Conservation (phyloP, 345 rosid genomes). For the Chamaenerion angustifolium region DNA sequence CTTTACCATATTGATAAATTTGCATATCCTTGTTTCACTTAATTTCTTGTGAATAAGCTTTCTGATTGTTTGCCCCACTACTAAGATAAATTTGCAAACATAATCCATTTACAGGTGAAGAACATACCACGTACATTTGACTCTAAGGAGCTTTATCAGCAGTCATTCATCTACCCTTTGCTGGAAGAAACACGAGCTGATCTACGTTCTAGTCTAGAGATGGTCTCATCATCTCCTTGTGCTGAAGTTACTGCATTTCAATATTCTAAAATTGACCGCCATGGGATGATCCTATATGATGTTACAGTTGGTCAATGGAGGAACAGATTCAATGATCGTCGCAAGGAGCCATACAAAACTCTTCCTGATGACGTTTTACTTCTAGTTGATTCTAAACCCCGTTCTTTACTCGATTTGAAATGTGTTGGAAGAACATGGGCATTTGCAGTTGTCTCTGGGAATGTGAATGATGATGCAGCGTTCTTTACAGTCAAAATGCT, state of each 20-base stretch:
- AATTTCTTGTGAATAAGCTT: too few relatives aligned
- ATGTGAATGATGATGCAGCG: constrained; percentile 2
- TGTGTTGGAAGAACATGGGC: constrained; percentile 19
- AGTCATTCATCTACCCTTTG: constrained; percentile 21
- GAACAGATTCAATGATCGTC: constrained; percentile 12
- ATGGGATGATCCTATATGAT: constrained; percentile 7
- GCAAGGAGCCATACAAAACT: constrained; percentile 25
- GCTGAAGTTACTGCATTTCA: constrained; percentile 10
- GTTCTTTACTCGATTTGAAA: constrained; percentile 17
- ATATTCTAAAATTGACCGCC: not conserved
- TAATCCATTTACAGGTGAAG: constrained; percentile 13
- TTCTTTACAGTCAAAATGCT: constrained; percentile 9
- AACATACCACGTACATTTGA: constrained; percentile 23
- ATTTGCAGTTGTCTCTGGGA: constrained; percentile 8
- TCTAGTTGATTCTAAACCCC: constrained; percentile 20
- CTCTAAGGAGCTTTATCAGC: constrained; percentile 15
- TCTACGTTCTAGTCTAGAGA: constrained; percentile 19
- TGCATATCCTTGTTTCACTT: too few relatives aligned
- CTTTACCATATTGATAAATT: too few relatives aligned
- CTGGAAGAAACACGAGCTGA: constrained; percentile 34
- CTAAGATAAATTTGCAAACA: too few relatives aligned
- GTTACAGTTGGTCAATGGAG: constrained; percentile 23
- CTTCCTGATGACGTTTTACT: constrained; percentile 27
- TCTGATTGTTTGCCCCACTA: too few relatives aligned
- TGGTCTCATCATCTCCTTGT: constrained; percentile 19